These are phyloP conservation scores for Spongiforma sp. DNA, from an alignment of 1,284 basidiomycete genomes.

Conservation along the genomic window DNA sequence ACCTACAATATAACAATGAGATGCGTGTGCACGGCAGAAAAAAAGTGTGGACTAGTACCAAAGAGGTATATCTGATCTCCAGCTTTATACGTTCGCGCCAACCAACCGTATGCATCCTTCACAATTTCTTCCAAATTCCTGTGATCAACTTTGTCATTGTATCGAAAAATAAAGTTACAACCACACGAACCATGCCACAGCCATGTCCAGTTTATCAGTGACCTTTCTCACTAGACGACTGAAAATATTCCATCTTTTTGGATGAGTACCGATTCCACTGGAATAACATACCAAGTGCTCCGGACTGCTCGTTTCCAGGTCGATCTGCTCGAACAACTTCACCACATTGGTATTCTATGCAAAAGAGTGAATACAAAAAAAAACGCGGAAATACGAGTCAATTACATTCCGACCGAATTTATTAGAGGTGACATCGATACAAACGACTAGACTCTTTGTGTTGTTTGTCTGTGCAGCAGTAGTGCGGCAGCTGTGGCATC, in stretches of 20 bases:
- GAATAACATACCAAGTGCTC: slow-evolving; percentile 44
- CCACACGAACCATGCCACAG: slow-evolving; percentile 23
- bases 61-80: slow-evolving; percentile 5
- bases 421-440: slow-evolving; percentile 43
- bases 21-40: not conserved
- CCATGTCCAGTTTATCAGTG: slow-evolving; percentile 28
- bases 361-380: not conserved
- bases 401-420: slow-evolving; percentile 37
- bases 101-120: slow-evolving; percentile 44
- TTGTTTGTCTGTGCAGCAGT: too few relatives aligned
- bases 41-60: slow-evolving; percentile 35
- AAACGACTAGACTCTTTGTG: slow-evolving; percentile 41
- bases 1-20: slow-evolving; percentile 25
- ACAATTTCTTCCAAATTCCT: slow-evolving; percentile 43
- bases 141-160: too few relatives aligned
- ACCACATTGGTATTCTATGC: slow-evolving; percentile 29
- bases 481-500: too few relatives aligned
- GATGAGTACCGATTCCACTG: slow-evolving; percentile 47
- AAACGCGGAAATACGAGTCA: not conserved
- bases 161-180: not conserved
- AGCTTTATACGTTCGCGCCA: slow-evolving; percentile 40
- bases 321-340: slow-evolving; percentile 25
- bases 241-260: slow-evolving; percentile 30
- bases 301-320: slow-evolving; percentile 24
- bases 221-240: slow-evolving; percentile 19